These are phyloP conservation scores for Yarrowia bubula DNA, from an alignment of 805 yeast genomes.

Conservation along the genomic window DNA sequence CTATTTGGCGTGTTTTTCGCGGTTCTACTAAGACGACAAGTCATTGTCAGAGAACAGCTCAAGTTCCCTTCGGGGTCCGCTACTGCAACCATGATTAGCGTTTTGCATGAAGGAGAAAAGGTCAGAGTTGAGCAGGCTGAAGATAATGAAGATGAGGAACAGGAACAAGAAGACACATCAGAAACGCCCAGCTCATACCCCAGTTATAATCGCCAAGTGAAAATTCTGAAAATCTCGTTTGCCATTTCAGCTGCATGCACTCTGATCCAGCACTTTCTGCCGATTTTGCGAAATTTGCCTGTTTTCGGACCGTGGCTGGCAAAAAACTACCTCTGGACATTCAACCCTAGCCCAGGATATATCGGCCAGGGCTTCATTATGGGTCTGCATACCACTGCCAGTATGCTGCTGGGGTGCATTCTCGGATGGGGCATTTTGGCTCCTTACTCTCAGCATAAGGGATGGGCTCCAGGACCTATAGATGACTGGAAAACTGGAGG, in stretches of 20 bases:
- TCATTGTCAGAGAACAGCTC: constrained; percentile 79
- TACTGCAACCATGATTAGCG: constrained; percentile 88
- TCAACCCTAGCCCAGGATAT: constrained; percentile 96
- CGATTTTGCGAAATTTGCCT: constrained; percentile 66
- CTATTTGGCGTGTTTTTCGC: constrained; percentile 96
- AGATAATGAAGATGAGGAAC: constrained; percentile 28
- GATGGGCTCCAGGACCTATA: constrained; percentile 88
- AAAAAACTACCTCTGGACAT: constrained; percentile 68
- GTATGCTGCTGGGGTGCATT: constrained; percentile 86
- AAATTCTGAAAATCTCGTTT: constrained; percentile 61
- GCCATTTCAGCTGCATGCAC: constrained; percentile 70
- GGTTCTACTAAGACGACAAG: constrained; percentile 80
- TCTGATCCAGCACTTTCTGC: constrained; percentile 65
- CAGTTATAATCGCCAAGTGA: constrained; percentile 51
- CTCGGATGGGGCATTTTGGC: constrained; percentile 93
- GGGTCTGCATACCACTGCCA: constrained; percentile 89
- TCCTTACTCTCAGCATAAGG: constrained; percentile 63
- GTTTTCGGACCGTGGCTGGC: constrained; percentile 70
- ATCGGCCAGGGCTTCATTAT: constrained; percentile 96
- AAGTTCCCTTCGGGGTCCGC: constrained; percentile 96
- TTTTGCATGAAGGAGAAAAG: constrained; percentile 51
- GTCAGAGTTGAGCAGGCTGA: constrained; percentile 31
- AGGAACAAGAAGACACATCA: neutral
- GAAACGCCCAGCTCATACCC: constrained; percentile 16
- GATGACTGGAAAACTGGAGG: constrained; percentile 93